Conservation (phyloP, 176 grass and related monocot species). For the Chrysopogon serrulatus region DNA sequence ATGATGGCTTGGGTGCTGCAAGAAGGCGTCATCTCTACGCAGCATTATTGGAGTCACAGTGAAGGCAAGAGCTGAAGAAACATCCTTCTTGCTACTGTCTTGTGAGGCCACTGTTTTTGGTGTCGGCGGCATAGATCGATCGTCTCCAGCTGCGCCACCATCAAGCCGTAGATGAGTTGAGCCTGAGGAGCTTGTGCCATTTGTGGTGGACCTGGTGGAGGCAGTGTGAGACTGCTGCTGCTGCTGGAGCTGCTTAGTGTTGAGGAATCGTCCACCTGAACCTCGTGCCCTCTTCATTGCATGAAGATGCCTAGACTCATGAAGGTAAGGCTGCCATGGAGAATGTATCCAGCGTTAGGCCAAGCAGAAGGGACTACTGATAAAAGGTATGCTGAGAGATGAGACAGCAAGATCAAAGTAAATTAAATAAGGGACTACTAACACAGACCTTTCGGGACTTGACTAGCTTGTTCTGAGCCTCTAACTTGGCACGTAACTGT, state of each 20-base stretch:
- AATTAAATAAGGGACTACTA: neutral
- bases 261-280: slow-evolving; percentile 71
- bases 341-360: neutral
- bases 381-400: neutral
- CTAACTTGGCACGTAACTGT: slow-evolving; percentile 78
- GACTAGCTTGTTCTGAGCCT: slow-evolving; percentile 68
- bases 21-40: slow-evolving; percentile 16
- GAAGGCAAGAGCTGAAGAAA: slow-evolving; percentile 17
- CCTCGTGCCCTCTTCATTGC: slow-evolving; percentile 76
- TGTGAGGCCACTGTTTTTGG: slow-evolving; percentile 13
- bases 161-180: slow-evolving; percentile 27
- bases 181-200: neutral
- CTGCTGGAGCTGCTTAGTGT: slow-evolving; percentile 50
- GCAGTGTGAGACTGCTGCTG: slow-evolving; percentile 15
- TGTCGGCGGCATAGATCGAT: neutral
- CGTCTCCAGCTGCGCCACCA: neutral
- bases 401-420: neutral
- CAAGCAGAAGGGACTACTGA: neutral
- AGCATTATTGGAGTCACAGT: neutral
- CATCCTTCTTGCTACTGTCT: neutral
- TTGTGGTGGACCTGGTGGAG: neutral
- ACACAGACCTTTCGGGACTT: slow-evolving; percentile 58
- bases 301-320: slow-evolving; percentile 76
- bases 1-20: slow-evolving; percentile 27
- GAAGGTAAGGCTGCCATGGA: slow-evolving; percentile 68